phyloP scores from a whole-genome alignment of 805 yeast genomes.

The Tetrapisispora taiwanensis region DNA sequence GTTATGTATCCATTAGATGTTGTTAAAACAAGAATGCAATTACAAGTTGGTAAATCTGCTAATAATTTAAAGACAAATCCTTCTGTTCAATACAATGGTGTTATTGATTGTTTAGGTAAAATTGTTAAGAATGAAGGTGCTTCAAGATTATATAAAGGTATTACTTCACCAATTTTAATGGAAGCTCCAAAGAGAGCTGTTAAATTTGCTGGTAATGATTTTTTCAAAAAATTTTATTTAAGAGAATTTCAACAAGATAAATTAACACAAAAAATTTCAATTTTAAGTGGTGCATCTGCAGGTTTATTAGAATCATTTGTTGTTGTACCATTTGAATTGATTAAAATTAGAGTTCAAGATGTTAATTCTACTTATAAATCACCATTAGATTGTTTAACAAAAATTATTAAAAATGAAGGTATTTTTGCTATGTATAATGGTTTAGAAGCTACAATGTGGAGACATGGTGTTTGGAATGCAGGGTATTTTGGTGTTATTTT shows the following conservation, averaged over 20 bases:
- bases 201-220: slow-evolving; percentile 96
- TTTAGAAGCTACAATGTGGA: slow-evolving; percentile 92
- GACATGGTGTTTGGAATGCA: slow-evolving; percentile 95
- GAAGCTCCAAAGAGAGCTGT: slow-evolving; percentile 99
- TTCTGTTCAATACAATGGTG: slow-evolving; percentile 49
- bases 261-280: slow-evolving; percentile 73
- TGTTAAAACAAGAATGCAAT: slow-evolving; percentile 91
- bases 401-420: slow-evolving; percentile 69
- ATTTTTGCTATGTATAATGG: slow-evolving; percentile 82
- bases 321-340: slow-evolving; percentile 94
- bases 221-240: slow-evolving; percentile 78
- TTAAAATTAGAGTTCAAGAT: slow-evolving; percentile 92
- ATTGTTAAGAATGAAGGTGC: slow-evolving; percentile 82
- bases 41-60: slow-evolving; percentile 41
- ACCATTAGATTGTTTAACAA: slow-evolving; percentile 69
- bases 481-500: slow-evolving; percentile 94
- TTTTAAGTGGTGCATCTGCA: slow-evolving; percentile 94
- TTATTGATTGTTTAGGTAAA: slow-evolving; percentile 72
- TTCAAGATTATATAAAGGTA: slow-evolving; percentile 80
- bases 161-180: slow-evolving; percentile 93
- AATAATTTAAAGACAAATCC: slow-evolving; percentile 13
- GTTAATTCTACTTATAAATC: slow-evolving; percentile 71
- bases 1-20: slow-evolving; percentile 96
- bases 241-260: slow-evolving; percentile 49
- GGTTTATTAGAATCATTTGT: slow-evolving; percentile 96